These are phyloP conservation scores for Poa annua DNA, from an alignment of 176 grass and related monocot genomes.

Conservation along the genomic window DNA sequence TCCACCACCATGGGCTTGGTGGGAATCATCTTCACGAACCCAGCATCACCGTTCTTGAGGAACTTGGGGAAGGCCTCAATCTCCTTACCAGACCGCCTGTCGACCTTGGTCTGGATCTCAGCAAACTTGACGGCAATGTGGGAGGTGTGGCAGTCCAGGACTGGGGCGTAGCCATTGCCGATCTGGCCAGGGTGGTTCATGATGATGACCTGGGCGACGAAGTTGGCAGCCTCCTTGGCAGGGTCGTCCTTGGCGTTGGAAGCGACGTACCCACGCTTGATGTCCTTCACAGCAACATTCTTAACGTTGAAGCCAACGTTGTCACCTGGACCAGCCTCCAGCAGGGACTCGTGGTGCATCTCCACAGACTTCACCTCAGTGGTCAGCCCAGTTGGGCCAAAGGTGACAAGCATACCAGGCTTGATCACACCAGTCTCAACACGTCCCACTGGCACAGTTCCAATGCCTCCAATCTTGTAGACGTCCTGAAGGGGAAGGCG, in stretches of 20 bases:
- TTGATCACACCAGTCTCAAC: slow-evolving; percentile 70
- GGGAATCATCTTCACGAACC: slow-evolving; percentile 75
- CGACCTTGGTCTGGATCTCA: slow-evolving; percentile 78
- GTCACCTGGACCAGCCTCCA: slow-evolving; percentile 69
- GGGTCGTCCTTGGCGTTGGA: slow-evolving; percentile 82
- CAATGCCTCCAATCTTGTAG: slow-evolving; percentile 85
- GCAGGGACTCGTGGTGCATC: slow-evolving; percentile 81
- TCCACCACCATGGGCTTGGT: slow-evolving; percentile 92
- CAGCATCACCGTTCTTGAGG: slow-evolving; percentile 76
- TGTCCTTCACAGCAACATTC: slow-evolving; percentile 76
- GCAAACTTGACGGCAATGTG: slow-evolving; percentile 78
- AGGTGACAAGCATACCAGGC: slow-evolving; percentile 73
- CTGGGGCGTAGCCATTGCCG: slow-evolving; percentile 67
- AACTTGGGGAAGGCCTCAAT: slow-evolving; percentile 77
- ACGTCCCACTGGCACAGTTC: slow-evolving; percentile 72
- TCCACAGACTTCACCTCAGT: slow-evolving; percentile 85
- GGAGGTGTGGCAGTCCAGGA: slow-evolving; percentile 74
- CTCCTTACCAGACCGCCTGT: slow-evolving; percentile 77
- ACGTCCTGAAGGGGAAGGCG: slow-evolving; percentile 83
- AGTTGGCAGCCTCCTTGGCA: slow-evolving; percentile 64
- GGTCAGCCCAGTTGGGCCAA: slow-evolving; percentile 69
- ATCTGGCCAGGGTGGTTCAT: slow-evolving; percentile 88
- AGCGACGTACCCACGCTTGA: slow-evolving; percentile 69
- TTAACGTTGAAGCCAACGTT: slow-evolving; percentile 79
- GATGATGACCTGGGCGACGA: slow-evolving; percentile 77